These are phyloP conservation scores for Penicillium sp. DNA, from an alignment of 2,329 filamentous ascomycete species.

Conservation along the genomic window DNA sequence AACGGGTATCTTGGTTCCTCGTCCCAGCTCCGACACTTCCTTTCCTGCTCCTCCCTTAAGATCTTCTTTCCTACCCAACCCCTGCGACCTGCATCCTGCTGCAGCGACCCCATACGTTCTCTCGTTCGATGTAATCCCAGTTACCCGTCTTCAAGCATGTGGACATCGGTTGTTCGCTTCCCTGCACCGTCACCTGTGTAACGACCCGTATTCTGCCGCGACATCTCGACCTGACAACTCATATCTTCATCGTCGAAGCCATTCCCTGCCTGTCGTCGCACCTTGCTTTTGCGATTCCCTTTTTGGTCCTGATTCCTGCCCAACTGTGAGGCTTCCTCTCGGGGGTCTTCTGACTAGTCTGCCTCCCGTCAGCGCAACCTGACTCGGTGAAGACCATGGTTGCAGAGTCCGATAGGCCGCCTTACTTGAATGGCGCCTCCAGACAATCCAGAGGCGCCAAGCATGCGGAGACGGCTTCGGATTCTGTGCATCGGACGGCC, in stretches of 20 bases:
- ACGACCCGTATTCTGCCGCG: constrained; percentile 30
- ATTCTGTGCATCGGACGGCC: constrained; percentile 26
- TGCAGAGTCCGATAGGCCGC: constrained; percentile 37
- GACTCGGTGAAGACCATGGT: constrained; percentile 31
- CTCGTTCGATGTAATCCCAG: constrained; percentile 9
- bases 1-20: constrained; percentile 3
- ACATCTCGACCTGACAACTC: constrained; percentile 19
- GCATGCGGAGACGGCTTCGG: constrained; percentile 25
- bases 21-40: not conserved
- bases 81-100: not conserved
- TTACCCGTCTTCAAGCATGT: constrained; percentile 29
- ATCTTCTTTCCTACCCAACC: not conserved
- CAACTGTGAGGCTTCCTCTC: constrained; percentile 31
- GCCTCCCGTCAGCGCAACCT: constrained; percentile 27
- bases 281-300: constrained; percentile 21
- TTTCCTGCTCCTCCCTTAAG: not conserved
- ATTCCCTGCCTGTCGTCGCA: constrained; percentile 13
- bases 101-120: constrained; percentile 9
- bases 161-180: constrained; percentile 33
- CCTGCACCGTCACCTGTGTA: constrained; percentile 31
- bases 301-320: constrained; percentile 21
- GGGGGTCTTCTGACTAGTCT: constrained; percentile 36
- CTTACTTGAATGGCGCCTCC: constrained; percentile 31
- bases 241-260: constrained; percentile 18
- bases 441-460: constrained; percentile 28